Percentiles rank a stretch among this genome's conserved stretches.
Evolutionary conservation across 2,329 filamentous ascomycete genomes (phyloP).

Genomic region (Sphaerulina vaccinii): DNA sequence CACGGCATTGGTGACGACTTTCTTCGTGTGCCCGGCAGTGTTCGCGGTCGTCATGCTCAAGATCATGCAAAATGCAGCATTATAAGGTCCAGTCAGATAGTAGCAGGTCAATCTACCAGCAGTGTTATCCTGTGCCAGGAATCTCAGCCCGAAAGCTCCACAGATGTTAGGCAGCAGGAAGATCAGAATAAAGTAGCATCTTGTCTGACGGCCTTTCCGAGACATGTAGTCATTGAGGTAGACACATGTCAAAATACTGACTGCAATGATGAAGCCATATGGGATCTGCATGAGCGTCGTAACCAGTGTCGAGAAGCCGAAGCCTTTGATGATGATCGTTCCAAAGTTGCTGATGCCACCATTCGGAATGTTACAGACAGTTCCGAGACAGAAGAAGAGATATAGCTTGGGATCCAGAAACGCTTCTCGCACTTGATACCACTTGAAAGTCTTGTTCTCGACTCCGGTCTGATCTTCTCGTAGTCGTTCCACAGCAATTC

Average conservation of each 20-base stretch:
- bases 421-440: conserved; percentile 56
- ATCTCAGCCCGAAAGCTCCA: conserved; percentile 58
- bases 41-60: conserved; percentile 53
- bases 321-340: conserved; percentile 58
- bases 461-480: conserved; percentile 56
- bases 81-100: conserved; percentile 52
- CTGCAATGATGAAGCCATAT: conserved; percentile 50
- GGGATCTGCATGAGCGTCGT: conserved; percentile 57
- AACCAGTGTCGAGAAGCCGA: conserved; percentile 55
- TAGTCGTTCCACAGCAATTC: conserved; percentile 57
- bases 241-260: conserved; percentile 52
- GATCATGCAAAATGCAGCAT: conserved; percentile 55
- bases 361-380: conserved; percentile 55
- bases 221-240: conserved; percentile 47
- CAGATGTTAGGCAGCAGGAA: conserved; percentile 61
- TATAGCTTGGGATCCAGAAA: conserved; percentile 60
- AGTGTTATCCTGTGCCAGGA: conserved; percentile 51
- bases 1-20: conserved; percentile 63
- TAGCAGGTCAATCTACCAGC: conserved; percentile 60
- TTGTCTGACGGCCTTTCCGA: conserved; percentile 30
- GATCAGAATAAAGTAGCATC: conserved; percentile 52
- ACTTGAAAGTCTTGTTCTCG: conserved; percentile 56
- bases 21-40: conserved; percentile 59
- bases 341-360: conserved; percentile 61
- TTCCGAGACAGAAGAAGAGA: conserved; percentile 55